A percentile compares a stretch with the other conserved stretches of the same genome.
These are phyloP conservation scores for Claviceps sp. DNA, from an alignment of 2,329 filamentous ascomycete genomes.

Conservation along the genomic window DNA sequence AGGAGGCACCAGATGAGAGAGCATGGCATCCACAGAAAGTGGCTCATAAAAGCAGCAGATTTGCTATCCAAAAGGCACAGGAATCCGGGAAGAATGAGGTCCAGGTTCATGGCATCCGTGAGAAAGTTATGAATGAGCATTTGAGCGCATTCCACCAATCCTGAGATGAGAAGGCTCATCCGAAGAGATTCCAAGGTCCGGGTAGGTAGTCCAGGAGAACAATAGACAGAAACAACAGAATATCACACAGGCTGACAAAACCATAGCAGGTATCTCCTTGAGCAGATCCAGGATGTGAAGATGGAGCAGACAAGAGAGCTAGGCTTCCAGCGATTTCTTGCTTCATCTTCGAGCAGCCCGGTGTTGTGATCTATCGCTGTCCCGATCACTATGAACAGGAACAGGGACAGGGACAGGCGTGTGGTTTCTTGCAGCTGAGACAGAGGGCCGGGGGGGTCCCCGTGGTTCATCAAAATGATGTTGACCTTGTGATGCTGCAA, in stretches of 20 bases:
- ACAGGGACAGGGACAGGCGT: constrained; percentile 14
- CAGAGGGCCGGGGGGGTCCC: constrained; percentile 21
- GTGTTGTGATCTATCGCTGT: constrained; percentile 28
- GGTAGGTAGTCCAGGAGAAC: constrained; percentile 14
- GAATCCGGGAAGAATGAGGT: constrained; percentile 13
- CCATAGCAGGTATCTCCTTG: neutral
- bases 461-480: constrained; percentile 39
- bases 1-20: constrained; percentile 12
- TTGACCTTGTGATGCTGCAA: constrained; percentile 28
- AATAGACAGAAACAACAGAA: constrained; percentile 14
- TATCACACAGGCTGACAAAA: constrained; percentile 10
- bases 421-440: constrained; percentile 25
- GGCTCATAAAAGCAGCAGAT: constrained; percentile 15
- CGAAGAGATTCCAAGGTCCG: constrained; percentile 14
- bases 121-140: constrained; percentile 6
- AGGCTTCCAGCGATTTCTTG: neutral
- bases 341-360: constrained; percentile 24
- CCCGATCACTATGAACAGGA: constrained; percentile 25
- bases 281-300: neutral
- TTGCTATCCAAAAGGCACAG: constrained; percentile 15
- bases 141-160: constrained; percentile 14
- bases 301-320: constrained; percentile 2
- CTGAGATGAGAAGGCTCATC: constrained; percentile 9
- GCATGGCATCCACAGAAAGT: constrained; percentile 15
- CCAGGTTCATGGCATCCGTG: constrained; percentile 11